phyloP scores from a whole-genome alignment of 192 early-diverging fungal species.

The Podila horticola region DNA sequence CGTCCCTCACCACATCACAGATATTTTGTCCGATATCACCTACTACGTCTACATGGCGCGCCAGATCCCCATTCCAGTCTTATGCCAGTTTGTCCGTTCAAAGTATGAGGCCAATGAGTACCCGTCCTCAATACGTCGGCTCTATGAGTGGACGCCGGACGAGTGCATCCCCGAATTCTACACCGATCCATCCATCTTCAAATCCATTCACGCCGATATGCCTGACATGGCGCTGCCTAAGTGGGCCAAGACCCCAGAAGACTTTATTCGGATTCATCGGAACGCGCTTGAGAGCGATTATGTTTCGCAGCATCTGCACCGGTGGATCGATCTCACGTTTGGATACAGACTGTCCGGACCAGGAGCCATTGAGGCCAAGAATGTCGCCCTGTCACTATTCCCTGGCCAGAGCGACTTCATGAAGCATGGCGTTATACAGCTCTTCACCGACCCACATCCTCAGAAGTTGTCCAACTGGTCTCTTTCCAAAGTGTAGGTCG shows the following conservation, averaged over 20 bases:
- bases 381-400: conserved; percentile 73
- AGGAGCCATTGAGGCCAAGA: conserved; percentile 79
- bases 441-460: conserved; percentile 90
- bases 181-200: conserved; percentile 70
- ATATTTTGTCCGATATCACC: conserved; percentile 75
- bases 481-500: conserved; percentile 37
- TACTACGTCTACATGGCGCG: conserved; percentile 77
- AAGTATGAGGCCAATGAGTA: conserved; percentile 78
- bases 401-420: conserved; percentile 88
- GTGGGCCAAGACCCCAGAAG: conserved; percentile 82
- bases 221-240: conserved; percentile 72
- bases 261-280: conserved; percentile 87
- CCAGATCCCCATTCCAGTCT: conserved; percentile 67
- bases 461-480: conserved; percentile 62
- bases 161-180: conserved; percentile 83
- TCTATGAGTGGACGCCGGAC: conserved; percentile 80
- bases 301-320: conserved; percentile 79
- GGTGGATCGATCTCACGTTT: conserved; percentile 93
- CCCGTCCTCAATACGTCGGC: conserved; percentile 64
- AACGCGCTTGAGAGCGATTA: conserved; percentile 78
- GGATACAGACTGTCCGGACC: conserved; percentile 86
- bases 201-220: conserved; percentile 72
- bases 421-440: conserved; percentile 78
- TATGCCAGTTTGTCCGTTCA: conserved; percentile 73
- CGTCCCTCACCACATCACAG: conserved; percentile 75